A percentile compares a stretch with the other conserved stretches of the same genome.
These are phyloP conservation scores for Harringtonia lauricola DNA, from an alignment of 2,329 filamentous ascomycete genomes.

Conservation along the genomic window DNA sequence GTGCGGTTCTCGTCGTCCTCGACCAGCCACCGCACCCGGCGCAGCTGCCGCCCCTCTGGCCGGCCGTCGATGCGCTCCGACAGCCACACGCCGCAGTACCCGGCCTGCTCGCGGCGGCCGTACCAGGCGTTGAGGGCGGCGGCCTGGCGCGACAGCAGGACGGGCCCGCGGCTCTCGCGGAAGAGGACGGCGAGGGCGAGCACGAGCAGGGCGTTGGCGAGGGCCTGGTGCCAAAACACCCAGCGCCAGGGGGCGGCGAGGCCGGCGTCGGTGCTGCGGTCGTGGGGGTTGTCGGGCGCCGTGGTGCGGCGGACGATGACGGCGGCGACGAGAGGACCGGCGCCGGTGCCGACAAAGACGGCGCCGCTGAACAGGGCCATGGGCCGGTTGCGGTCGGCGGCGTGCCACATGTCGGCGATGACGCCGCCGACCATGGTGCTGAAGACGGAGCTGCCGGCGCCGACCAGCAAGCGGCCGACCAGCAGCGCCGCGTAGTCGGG, in stretches of 20 bases:
- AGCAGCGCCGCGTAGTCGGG: conserved; percentile 62
- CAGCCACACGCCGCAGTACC: conserved; percentile 39
- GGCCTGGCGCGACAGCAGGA: conserved; percentile 69
- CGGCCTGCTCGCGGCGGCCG: conserved; percentile 55
- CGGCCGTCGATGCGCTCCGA: conserved; percentile 6
- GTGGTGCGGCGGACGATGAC: conserved; percentile 54
- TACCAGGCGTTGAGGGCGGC: conserved; percentile 68
- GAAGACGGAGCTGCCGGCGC: conserved; percentile 67
- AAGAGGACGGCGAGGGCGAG: conserved; percentile 58
- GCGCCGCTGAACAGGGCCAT: conserved; percentile 82
- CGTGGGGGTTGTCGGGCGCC: conserved; percentile 6
- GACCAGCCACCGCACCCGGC: conserved; percentile 64
- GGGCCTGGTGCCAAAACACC: conserved; percentile 81
- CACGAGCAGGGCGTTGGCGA: conserved; percentile 54
- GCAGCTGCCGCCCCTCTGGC: background rate
- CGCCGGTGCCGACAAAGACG: conserved; percentile 68
- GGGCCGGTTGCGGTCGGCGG: conserved; percentile 69
- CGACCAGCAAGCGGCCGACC: conserved; percentile 62
- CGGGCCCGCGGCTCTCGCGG: conserved; percentile 70
- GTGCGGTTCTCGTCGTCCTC: conserved; percentile 66
- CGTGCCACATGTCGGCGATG: conserved; percentile 74
- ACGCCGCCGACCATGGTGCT: conserved; percentile 90
- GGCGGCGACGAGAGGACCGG: conserved; percentile 62
- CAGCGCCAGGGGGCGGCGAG: conserved; percentile 55
- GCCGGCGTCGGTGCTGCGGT: conserved; percentile 14